Evolutionary conservation across 495 filamentous ascomycete genomes (phyloP), one percentile per base, ranked within the genome.

Genomic region (Echria macrotheca): DNA sequence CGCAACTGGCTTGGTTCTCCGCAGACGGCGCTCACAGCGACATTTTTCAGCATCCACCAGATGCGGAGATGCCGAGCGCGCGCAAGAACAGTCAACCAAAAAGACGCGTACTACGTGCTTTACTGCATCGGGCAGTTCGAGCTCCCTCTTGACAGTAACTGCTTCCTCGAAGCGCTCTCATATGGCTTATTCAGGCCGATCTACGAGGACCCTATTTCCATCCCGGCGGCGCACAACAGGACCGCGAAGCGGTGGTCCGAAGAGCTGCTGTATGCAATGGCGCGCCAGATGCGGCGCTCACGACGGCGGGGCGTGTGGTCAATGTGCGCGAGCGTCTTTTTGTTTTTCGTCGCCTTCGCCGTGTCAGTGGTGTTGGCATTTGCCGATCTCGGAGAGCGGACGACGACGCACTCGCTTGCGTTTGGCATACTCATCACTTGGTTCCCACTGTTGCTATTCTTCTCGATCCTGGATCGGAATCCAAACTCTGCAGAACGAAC

Each of bases 401-500:
- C 59, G 5, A 68, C 61, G 2, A 68, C 75, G 2, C 75, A 78
- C 33, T 54, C 69, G 35, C 62, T 78, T 1, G 75, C 70, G 0
- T 51, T 78, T 1, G 76, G 75, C 2, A 45, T 75, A 1, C 42
- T 78, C 6, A 52, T 78, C 15, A 55, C 61, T 3, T 78, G 73
- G 76, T 44, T 78, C 5, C 75, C 75, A 9, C 49, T 76, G n/a
- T 47, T 79, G 11, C 61, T 75, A 15, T 46, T 74, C 2, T 64
- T 64, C 37, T 59, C 55, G 8, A 75, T 79, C 28, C 58, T 74
- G 3, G 75, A 78, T 54, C 65, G 75, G 9, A 78, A 78, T 44
- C 72, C 73, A 0, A 58, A 61, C 11, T 68, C 69, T 3, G 51
- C 68, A 0, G 66, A 61, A 14, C 52, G 69, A 25, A 64, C 63